Conservation (phyloP, 2,329 filamentous ascomycete genomes). For the Aspergillus novofumigatus region DNA sequence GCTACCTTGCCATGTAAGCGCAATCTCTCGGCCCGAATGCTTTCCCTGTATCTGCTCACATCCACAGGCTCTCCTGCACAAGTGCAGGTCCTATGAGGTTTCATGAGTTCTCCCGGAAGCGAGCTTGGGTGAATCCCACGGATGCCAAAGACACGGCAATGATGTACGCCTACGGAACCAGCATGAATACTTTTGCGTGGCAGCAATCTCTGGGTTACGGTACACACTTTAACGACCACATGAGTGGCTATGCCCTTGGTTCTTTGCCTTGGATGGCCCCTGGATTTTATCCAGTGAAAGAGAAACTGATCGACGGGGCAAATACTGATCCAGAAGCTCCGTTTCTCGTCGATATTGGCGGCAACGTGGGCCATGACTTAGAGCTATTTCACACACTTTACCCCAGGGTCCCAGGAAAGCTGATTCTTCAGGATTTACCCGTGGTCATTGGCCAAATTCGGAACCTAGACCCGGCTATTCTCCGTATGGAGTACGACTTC, state of each 20-base stretch:
- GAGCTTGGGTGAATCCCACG: no score
- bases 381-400: conserved; percentile 33
- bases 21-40: no score
- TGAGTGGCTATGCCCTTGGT: conserved; percentile 16
- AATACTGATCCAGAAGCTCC: conserved; percentile 8
- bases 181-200: no score
- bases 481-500: no score
- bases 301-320: conserved; percentile 13
- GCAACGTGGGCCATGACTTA: conserved; percentile 39
- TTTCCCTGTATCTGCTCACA: no score
- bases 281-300: conserved; percentile 23
- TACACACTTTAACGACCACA: conserved; percentile 21
- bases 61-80: no score
- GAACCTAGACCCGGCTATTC: no score
- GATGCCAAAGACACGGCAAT: no score
- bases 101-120: no score
- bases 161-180: no score
- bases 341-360: conserved; percentile 42
- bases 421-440: conserved; percentile 48
- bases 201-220: conserved; percentile 12
- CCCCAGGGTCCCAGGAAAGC: conserved; percentile 35
- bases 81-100: no score
- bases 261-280: conserved; percentile 19
- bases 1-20: no score
- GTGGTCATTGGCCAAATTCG: conserved; percentile 27